phyloP scores from a whole-genome alignment of 345 rosid species.

The Citrus glauca region DNA sequence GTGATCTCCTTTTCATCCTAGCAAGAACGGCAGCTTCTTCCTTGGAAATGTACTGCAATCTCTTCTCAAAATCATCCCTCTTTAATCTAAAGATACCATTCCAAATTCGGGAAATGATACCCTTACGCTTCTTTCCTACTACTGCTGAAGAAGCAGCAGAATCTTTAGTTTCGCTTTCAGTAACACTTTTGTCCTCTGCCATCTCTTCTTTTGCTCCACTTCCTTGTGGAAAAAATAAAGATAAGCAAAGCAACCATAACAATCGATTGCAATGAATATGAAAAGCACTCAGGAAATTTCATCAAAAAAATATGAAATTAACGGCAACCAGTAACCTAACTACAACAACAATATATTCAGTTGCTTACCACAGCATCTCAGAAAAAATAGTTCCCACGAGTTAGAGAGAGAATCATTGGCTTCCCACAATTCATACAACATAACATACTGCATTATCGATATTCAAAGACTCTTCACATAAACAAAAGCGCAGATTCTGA shows the following conservation, averaged over 20 bases:
- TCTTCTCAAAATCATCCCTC: slow-evolving; percentile 88
- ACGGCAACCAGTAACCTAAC: neutral
- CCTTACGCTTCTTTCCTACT: slow-evolving; percentile 47
- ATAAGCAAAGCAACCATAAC: neutral
- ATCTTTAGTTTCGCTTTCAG: slow-evolving; percentile 32
- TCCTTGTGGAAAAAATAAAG: neutral
- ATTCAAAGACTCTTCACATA: neutral
- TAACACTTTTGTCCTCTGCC: slow-evolving; percentile 34
- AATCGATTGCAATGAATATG: neutral
- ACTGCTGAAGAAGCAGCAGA: slow-evolving; percentile 14
- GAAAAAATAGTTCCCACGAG: neutral
- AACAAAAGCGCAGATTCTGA: neutral
- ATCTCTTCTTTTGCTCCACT: slow-evolving; percentile 16
- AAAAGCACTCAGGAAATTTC: neutral
- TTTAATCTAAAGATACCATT: slow-evolving; percentile 50
- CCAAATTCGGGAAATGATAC: slow-evolving; percentile 74
- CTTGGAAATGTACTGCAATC: slow-evolving; percentile 69
- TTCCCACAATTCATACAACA: neutral
- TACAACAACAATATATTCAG: neutral
- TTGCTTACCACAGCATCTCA: neutral
- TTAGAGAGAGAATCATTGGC: neutral
- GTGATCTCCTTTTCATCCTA: slow-evolving; percentile 64
- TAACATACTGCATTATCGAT: neutral
- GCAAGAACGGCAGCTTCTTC: slow-evolving; percentile 76
- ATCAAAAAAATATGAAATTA: neutral